Percentiles rank a stretch among this genome's conserved stretches.
These are phyloP conservation scores for Aureobasidium sp. DNA, from an alignment of 2,329 filamentous ascomycete species.

Conservation along the genomic window DNA sequence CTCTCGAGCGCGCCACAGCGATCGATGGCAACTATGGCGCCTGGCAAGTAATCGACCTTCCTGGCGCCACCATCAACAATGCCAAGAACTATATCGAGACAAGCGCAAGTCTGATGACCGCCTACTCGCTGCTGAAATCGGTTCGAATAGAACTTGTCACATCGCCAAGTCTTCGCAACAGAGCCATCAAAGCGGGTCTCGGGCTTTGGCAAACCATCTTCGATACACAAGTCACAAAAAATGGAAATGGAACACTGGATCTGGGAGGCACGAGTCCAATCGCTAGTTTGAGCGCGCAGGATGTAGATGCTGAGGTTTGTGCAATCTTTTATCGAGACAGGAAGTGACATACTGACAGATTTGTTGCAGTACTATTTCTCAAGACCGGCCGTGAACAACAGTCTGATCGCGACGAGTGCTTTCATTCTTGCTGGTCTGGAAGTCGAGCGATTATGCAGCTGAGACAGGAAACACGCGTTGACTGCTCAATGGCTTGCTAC, in stretches of 20 bases:
- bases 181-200: neutral
- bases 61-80: neutral
- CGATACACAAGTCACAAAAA: neutral
- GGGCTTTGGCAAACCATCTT: neutral
- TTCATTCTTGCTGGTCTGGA: neutral
- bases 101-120: constrained; percentile 3
- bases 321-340: neutral
- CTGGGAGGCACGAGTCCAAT: neutral
- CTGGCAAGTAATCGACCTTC: constrained; percentile 1
- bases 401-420: constrained; percentile 3
- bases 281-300: neutral
- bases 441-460: neutral
- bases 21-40: neutral
- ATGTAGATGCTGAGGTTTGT: neutral
- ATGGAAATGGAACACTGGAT: neutral
- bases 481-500: neutral
- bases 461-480: neutral
- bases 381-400: neutral
- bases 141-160: neutral
- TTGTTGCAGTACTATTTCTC: neutral
- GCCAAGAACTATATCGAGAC: neutral
- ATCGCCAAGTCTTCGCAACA: neutral
- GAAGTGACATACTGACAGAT: neutral
- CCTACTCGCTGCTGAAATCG: neutral
- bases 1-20: neutral